Evolutionary conservation across 1,139 yeast species (phyloP), one percentile per base, ranked within the genome.

Genomic region (Kazachstania sp.): DNA sequence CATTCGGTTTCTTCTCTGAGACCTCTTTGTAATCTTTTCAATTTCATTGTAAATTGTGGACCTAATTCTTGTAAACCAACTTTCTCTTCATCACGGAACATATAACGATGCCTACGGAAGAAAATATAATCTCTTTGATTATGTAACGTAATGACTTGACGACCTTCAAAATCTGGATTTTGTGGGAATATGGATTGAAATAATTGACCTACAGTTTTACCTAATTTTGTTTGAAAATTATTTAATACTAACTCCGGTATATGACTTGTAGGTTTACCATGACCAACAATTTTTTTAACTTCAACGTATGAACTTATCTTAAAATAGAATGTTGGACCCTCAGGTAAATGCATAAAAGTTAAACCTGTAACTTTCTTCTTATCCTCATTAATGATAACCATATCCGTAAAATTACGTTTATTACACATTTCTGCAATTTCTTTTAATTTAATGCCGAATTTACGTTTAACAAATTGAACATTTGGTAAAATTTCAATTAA

Each of bases 11-110:
- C 97, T 54, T 87, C 95, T 61, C 82, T 81, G 59, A 92, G 76
- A 42, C 97, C 98, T 71, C 81, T 83, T 66, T 90, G 97, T 51
- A 94, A 72, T 61, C 97, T 75, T 65, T 96, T 77, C 55, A 94
- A 71, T 63, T 85, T 83, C 63, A 92, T 70, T 0, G 98, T 94
- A 65, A 92, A 94, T 66, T 90, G 96, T 0, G 98, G 98, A 0
- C 98, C 98, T 44, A 92, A 72, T 63, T 94, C 98, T 63, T 92
- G 98, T 46, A 92, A 71, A 5, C 98, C 97, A 1, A 90, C 97
- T 59, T 79, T 81, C 63, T 87, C 95, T 55, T 88, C 96, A 63
- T 88, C 86, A 59, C 80, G 76, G 70, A 92, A 92, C 7, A 87
- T 72, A 62, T 92, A 92, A 61, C 98, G 78, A 64, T 92, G 98